Evolutionary conservation across 164 flowering plant species (phyloP).

Genomic region (Vitis labrusca): DNA sequence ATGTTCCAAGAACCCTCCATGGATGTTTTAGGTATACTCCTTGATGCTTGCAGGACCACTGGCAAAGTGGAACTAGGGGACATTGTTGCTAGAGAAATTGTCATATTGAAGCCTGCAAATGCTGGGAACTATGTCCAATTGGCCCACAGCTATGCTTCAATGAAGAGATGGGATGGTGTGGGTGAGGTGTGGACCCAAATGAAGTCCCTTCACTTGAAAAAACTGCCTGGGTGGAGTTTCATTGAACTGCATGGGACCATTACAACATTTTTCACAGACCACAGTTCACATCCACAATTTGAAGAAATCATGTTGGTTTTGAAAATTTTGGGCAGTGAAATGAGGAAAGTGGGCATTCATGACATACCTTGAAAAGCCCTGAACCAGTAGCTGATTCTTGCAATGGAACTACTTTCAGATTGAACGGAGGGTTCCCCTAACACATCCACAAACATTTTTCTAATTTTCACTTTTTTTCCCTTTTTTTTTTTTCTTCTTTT

Average conservation of each 20-base stretch:
- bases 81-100: conserved; percentile 47
- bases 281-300: conserved; percentile 57
- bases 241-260: conserved; percentile 59
- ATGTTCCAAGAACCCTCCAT: conserved; percentile 38
- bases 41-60: conserved; percentile 62
- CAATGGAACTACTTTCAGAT: no score
- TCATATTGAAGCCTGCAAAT: conserved; percentile 40
- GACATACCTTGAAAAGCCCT: neutral
- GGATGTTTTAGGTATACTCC: conserved; percentile 71
- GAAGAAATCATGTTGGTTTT: conserved; percentile 44
- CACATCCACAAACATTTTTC: no score
- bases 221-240: conserved; percentile 83
- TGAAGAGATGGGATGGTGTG: conserved; percentile 68
- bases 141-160: conserved; percentile 70
- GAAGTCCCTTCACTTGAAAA: conserved; percentile 68
- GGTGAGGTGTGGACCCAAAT: conserved; percentile 66
- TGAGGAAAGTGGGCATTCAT: conserved; percentile 16
- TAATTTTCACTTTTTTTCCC: no score
- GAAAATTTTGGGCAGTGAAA: conserved; percentile 37
- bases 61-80: conserved; percentile 53
- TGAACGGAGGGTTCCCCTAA: no score
- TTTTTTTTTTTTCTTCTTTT: no score
- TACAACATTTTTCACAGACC: conserved; percentile 54
- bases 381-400: no score
- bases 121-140: conserved; percentile 76